These are phyloP conservation scores for Fonsecaea monophora DNA, from an alignment of 2,329 filamentous ascomycete species.

Conservation along the genomic window DNA sequence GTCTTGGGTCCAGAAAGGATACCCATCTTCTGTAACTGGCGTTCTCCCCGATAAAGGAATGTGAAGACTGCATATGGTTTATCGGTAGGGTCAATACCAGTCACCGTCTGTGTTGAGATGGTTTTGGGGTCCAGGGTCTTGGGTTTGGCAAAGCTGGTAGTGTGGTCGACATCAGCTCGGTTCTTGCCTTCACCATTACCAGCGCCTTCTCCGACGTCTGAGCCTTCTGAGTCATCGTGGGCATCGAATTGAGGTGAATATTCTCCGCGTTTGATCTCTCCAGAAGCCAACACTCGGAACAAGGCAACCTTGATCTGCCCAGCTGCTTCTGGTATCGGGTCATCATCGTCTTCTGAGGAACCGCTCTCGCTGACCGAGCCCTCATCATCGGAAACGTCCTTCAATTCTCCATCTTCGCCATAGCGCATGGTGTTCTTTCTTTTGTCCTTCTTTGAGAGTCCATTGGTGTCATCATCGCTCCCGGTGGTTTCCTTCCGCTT, in stretches of 20 bases:
- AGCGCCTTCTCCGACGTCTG: conserved; percentile 51
- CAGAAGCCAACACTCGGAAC: conserved; percentile 92
- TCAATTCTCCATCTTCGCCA: conserved; percentile 76
- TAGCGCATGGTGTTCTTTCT: conserved; percentile 75
- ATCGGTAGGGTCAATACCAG: conserved; percentile 88
- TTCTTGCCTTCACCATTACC: conserved; percentile 65
- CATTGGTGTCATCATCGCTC: conserved; percentile 46
- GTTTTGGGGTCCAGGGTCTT: conserved; percentile 95
- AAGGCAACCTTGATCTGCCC: conserved; percentile 98
- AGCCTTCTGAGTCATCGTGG: conserved; percentile 84
- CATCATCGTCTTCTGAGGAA: conserved; percentile 76
- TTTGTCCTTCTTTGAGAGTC: conserved; percentile 30
- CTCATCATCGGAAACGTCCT: conserved; percentile 74
- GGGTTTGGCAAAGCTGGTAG: conserved; percentile 95
- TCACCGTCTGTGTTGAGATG: conserved; percentile 99
- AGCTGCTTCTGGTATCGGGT: conserved; percentile 85
- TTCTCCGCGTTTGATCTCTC: conserved; percentile 96
- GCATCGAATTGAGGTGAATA: conserved; percentile 98
- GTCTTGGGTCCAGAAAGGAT: conserved; percentile 75
- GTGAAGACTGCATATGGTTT: conserved; percentile 97
- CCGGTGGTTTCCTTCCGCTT: conserved; percentile 69
- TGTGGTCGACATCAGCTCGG: conserved; percentile 90
- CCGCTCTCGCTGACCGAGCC: conserved; percentile 68
- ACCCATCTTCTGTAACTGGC: conserved; percentile 96
- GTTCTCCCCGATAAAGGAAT: conserved; percentile 94